phyloP scores from a whole-genome alignment of 2,329 filamentous ascomycete species.

The Ceratocystis ficicola region DNA sequence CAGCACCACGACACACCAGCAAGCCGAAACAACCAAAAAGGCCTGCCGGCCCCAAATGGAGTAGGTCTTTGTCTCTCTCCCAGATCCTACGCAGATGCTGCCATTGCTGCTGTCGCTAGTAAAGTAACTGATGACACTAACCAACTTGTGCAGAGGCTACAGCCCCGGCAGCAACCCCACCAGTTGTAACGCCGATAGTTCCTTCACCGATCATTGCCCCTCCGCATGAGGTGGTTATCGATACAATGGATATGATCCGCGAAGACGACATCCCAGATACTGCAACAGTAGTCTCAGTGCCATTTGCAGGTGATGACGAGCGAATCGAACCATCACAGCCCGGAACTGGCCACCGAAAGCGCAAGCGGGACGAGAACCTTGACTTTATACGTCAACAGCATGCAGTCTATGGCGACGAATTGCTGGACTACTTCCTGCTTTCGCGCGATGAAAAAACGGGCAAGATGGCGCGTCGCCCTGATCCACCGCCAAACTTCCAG shows the following conservation, averaged over 20 bases:
- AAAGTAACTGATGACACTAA: neutral
- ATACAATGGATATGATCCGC: conserved; percentile 30
- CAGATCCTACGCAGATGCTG: neutral
- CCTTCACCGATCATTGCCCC: conserved; percentile 16
- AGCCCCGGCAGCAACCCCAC: conserved; percentile 28
- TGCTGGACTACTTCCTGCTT: conserved; percentile 92
- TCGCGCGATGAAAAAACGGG: conserved; percentile 56
- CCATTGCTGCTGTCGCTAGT: neutral
- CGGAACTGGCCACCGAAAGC: conserved; percentile 41
- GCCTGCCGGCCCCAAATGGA: conserved; percentile 51
- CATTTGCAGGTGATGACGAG: conserved; percentile 75
- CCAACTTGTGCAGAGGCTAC: neutral
- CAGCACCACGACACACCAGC: conserved; percentile 82
- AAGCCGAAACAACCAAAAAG: conserved; percentile 69
- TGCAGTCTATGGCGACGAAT: conserved; percentile 78
- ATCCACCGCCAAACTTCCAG: conserved; percentile 75
- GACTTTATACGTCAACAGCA: conserved; percentile 68
- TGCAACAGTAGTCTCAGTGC: conserved; percentile 68
- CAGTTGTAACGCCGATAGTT: neutral
- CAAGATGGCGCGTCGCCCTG: conserved; percentile 52
- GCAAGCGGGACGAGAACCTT: conserved; percentile 55
- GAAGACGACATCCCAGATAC: conserved; percentile 78
- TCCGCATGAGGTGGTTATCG: conserved; percentile 17
- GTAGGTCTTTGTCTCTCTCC: conserved; percentile 6
- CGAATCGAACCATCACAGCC: conserved; percentile 48